Conservation (phyloP, 2,329 filamentous ascomycete genomes). For the Fusarium burgessii region DNA sequence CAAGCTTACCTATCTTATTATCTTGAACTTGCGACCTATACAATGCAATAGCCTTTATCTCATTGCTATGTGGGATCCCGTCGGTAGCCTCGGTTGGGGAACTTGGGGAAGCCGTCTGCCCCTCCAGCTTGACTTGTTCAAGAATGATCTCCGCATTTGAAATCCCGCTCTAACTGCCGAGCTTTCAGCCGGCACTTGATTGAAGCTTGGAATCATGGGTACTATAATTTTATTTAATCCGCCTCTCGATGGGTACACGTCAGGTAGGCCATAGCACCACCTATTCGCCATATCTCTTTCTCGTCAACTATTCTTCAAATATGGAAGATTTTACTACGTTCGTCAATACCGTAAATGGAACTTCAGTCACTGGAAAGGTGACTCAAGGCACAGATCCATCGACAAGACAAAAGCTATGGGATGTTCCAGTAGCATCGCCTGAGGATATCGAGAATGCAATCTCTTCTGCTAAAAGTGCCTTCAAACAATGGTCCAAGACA, state of each 20-base stretch:
- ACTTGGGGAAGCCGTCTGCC: neutral
- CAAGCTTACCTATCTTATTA: neutral
- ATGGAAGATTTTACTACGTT: neutral
- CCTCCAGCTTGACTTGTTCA: neutral
- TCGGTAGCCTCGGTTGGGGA: neutral
- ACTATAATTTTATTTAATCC: neutral
- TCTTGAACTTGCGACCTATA: neutral
- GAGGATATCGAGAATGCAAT: neutral
- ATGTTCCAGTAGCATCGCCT: conserved; percentile 3
- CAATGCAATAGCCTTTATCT: fast-evolving
- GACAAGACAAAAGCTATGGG: conserved; percentile 4
- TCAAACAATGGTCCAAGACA: neutral
- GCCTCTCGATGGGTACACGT: neutral
- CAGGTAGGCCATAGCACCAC: neutral
- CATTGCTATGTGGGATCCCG: neutral
- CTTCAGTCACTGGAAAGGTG: neutral
- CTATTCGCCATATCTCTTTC: too few relatives aligned
- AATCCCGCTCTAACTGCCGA: neutral
- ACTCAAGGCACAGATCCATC: conserved; percentile 9
- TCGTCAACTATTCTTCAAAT: neutral
- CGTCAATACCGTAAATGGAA: neutral
- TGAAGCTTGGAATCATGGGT: neutral
- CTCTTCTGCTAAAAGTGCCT: neutral
- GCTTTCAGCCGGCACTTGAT: neutral
- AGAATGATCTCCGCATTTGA: neutral